Conservation (phyloP, 306 rosid genomes). For the Begonia peltatifolia region DNA sequence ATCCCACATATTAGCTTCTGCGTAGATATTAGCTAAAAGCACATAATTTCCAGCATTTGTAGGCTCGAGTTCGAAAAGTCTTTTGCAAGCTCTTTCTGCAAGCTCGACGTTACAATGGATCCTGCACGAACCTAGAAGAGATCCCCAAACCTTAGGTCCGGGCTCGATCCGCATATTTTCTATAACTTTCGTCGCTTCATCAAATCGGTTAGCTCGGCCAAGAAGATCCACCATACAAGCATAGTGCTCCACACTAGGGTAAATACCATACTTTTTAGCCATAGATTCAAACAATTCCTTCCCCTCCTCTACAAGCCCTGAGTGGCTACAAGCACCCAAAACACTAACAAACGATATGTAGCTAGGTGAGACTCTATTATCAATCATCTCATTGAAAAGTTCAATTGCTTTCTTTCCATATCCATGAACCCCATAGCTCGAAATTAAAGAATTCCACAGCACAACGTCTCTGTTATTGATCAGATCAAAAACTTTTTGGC, state of each 20-base stretch:
- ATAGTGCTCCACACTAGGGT: constrained; percentile 72
- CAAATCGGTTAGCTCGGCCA: constrained; percentile 74
- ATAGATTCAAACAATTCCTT: constrained; percentile 50
- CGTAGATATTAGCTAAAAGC: constrained; percentile 72
- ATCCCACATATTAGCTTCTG: constrained; percentile 59
- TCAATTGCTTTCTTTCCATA: constrained; percentile 58
- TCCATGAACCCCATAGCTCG: constrained; percentile 80
- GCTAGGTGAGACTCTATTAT: constrained; percentile 52
- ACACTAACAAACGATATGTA: constrained; percentile 55
- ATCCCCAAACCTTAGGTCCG: constrained; percentile 76
- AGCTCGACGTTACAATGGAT: constrained; percentile 73
- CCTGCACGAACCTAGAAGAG: constrained; percentile 81
- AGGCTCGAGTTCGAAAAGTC: constrained; percentile 73
- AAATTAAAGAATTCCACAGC: constrained; percentile 75
- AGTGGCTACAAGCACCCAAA: constrained; percentile 87
- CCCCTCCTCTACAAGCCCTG: constrained; percentile 73
- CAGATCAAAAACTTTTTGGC: constrained; percentile 45
- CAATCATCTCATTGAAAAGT: constrained; percentile 53
- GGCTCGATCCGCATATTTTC: constrained; percentile 68
- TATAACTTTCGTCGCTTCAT: constrained; percentile 66
- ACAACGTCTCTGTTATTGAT: constrained; percentile 54
- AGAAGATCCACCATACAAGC: constrained; percentile 95
- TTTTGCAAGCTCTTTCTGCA: constrained; percentile 65
- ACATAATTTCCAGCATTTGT: constrained; percentile 80
- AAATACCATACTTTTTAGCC: constrained; percentile 35